Percentiles rank a stretch among this genome's conserved stretches.
Evolutionary conservation across 1,284 basidiomycete species (phyloP).

Genomic region (Xerocomus alliaceus): DNA sequence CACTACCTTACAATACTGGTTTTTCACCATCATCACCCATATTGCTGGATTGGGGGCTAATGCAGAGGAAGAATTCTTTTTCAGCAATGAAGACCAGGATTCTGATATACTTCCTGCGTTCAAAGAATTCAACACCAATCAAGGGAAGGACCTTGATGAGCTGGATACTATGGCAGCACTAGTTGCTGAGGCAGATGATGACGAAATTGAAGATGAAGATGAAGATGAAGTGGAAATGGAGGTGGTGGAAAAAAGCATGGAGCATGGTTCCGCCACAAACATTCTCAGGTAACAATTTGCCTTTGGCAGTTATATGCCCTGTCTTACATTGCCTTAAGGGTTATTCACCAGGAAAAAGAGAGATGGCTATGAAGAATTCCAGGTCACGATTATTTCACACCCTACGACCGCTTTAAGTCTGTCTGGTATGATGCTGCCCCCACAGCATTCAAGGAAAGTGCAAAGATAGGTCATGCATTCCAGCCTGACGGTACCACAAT

Average conservation of each 20-base stretch:
- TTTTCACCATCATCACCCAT: background rate
- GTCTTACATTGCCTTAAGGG: too few species aligned
- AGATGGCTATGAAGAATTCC: slow-evolving; percentile 1
- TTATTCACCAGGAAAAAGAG: slow-evolving; percentile 2
- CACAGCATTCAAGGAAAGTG: background rate
- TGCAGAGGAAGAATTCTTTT: background rate
- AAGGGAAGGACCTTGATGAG: too few species aligned
- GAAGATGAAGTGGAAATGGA: too few species aligned
- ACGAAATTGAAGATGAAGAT: too few species aligned
- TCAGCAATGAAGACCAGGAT: background rate
- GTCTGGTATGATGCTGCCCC: slow-evolving; percentile 4
- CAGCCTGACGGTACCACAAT: too few species aligned
- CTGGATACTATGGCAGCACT: too few species aligned
- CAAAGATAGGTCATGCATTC: too few species aligned
- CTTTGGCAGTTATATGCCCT: too few species aligned
- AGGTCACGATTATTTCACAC: background rate
- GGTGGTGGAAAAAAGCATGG: too few species aligned
- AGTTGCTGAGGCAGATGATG: background rate
- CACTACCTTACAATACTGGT: background rate
- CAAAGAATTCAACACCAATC: too few species aligned
- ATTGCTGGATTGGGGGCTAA: background rate
- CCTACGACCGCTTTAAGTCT: slow-evolving; percentile 3
- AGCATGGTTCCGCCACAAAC: too few species aligned
- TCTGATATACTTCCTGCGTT: background rate
- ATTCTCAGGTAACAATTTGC: too few species aligned